phyloP scores from a whole-genome alignment of 495 filamentous ascomycete species.

The Letharia columbiana region DNA sequence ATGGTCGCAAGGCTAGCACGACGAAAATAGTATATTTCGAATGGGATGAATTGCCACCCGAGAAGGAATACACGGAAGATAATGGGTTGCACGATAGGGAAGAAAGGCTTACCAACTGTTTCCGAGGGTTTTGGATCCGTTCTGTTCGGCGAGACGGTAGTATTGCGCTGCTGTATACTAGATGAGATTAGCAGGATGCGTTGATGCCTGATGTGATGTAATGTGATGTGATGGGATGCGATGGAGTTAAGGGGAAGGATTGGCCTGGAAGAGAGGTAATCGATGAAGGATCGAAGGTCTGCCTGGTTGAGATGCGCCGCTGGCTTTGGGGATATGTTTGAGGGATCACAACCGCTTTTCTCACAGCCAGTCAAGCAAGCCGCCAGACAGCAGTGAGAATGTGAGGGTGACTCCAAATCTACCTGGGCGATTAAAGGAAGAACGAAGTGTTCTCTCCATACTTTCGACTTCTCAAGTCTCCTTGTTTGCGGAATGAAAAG shows the following conservation, averaged over 20 bases:
- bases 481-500: background rate
- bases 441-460: background rate
- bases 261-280: background rate
- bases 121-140: slow-evolving; percentile 80
- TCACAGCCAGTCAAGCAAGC: slow-evolving; percentile 5
- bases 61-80: slow-evolving; percentile 13
- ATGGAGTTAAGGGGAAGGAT: background rate
- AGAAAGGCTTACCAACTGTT: slow-evolving; percentile 79
- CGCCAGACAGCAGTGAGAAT: background rate
- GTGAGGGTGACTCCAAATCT: background rate
- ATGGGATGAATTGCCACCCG: slow-evolving; percentile 16
- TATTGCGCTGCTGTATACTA: slow-evolving; percentile 86
- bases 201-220: slow-evolving; percentile 32
- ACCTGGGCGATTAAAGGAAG: background rate
- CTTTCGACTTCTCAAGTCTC: background rate
- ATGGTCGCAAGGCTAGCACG: slow-evolving; percentile 9
- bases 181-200: slow-evolving; percentile 23
- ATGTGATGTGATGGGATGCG: slow-evolving; percentile 19
- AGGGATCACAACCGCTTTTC: background rate
- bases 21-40: background rate
- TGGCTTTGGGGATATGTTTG: background rate
- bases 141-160: slow-evolving; percentile 83
- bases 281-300: background rate
- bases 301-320: background rate
- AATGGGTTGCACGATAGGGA: slow-evolving; percentile 1